A percentile compares a stretch with the other conserved stretches of the same genome.
phyloP scores from a whole-genome alignment of 2,329 filamentous ascomycete genomes.

The Colletotrichum sp. region DNA sequence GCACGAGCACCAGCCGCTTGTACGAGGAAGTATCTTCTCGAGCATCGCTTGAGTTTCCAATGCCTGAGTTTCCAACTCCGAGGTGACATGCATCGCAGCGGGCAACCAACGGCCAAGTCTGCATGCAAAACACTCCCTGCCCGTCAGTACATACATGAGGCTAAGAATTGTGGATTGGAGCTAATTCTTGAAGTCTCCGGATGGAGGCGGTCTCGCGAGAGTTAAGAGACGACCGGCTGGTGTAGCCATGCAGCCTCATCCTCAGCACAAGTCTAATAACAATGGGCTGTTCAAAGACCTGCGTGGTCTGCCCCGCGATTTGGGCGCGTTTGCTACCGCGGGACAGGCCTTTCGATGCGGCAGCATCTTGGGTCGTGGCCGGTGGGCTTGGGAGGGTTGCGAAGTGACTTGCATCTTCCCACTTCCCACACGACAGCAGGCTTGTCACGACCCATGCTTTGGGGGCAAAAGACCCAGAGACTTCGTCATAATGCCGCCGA shows the following conservation, averaged over 20 bases:
- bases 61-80: neutral
- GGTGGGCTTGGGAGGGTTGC: slow-evolving; percentile 11
- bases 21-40: neutral
- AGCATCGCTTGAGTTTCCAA: neutral
- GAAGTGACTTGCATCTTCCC: slow-evolving; percentile 21
- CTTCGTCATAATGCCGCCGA: slow-evolving; percentile 10
- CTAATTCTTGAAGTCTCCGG: neutral
- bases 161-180: neutral
- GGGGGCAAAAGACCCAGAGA: neutral
- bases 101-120: neutral
- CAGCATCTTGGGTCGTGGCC: neutral
- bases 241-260: slow-evolving; percentile 4
- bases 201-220: neutral
- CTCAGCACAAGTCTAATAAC: slow-evolving; percentile 1
- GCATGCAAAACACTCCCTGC: neutral
- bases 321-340: neutral
- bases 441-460: neutral
- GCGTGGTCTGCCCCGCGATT: slow-evolving; percentile 13
- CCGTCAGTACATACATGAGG: neutral
- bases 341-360: neutral
- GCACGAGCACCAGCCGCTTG: neutral
- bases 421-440: slow-evolving; percentile 9
- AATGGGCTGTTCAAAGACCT: neutral
- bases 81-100: neutral
- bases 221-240: neutral